Conservation (phyloP, 805 yeast species). For the Nakazawaea ernobii region DNA sequence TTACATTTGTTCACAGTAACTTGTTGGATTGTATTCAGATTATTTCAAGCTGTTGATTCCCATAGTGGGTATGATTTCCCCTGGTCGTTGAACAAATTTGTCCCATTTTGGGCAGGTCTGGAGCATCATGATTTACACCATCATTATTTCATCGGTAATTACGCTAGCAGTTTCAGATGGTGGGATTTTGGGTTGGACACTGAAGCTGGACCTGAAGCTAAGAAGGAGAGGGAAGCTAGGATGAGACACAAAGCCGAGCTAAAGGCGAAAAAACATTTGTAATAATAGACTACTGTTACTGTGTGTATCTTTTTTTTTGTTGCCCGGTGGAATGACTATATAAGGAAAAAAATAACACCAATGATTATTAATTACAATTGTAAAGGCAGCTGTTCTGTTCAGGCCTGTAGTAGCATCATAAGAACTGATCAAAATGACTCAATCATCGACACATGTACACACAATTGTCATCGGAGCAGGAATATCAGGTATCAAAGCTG, state of each 20-base stretch:
- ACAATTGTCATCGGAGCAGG: conserved; percentile 53
- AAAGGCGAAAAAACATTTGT: conserved; percentile 13
- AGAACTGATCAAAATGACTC: neutral
- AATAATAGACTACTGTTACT: too few relatives aligned
- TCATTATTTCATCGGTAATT: conserved; percentile 54
- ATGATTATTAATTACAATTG: too few relatives aligned
- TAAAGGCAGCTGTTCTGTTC: too few relatives aligned
- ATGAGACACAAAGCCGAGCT: conserved; percentile 36
- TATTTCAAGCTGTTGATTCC: conserved; percentile 55
- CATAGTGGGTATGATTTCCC: conserved; percentile 62
- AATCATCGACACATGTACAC: conserved; percentile 3
- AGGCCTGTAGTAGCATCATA: too few relatives aligned
- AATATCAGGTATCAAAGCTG: conserved; percentile 46
- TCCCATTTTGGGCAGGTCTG: conserved; percentile 66
- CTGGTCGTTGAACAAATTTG: conserved; percentile 47
- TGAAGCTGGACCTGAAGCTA: conserved; percentile 52
- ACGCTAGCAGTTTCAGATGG: conserved; percentile 54
- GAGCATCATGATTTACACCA: conserved; percentile 59
- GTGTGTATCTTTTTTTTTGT: too few relatives aligned
- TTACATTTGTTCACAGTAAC: conserved; percentile 51
- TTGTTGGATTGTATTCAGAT: conserved; percentile 45
- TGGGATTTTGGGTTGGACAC: conserved; percentile 49
- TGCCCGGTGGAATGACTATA: too few relatives aligned
- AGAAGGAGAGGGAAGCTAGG: conserved; percentile 38
- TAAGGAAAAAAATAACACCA: neutral